A percentile compares a stretch with the other conserved stretches of the same genome.
These are phyloP conservation scores for Juncus effusus DNA, from an alignment of 176 grass and related monocot genomes.

Conservation along the genomic window DNA sequence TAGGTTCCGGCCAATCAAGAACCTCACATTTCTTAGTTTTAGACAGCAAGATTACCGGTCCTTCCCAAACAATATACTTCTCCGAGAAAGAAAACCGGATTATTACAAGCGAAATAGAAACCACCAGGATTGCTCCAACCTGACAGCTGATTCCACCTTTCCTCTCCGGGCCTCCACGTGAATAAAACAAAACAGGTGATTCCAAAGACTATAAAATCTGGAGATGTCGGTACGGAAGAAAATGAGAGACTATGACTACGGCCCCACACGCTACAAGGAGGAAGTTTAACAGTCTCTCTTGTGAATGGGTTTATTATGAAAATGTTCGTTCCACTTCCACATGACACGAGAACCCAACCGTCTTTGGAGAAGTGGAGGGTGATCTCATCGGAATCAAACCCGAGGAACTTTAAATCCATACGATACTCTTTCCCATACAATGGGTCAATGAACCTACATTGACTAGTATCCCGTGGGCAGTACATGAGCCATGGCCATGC, in stretches of 20 bases:
- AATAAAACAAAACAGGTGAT: background rate
- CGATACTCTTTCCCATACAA: conserved; percentile 16
- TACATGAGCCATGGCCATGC: conserved; percentile 26
- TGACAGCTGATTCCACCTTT: background rate
- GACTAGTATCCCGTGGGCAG: background rate
- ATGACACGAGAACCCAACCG: conserved; percentile 19
- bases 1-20: background rate
- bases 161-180: conserved; percentile 9
- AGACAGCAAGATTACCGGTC: conserved; percentile 14
- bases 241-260: background rate
- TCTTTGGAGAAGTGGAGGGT: conserved; percentile 21
- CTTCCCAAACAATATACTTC: conserved; percentile 13
- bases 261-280: background rate
- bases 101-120: background rate
- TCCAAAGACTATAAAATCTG: background rate
- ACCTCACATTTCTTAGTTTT: background rate
- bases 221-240: background rate
- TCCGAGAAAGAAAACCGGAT: conserved; percentile 8
- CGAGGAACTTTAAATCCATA: conserved; percentile 1
- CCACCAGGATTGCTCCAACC: background rate
- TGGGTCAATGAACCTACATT: conserved; percentile 24
- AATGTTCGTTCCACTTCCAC: background rate
- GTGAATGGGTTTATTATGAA: conserved; percentile 24
- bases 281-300: background rate
- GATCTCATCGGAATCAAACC: background rate